Base-by-base conservation (phyloP, 2,329 filamentous ascomycete species). In the Fusarium globosum region DNA sequence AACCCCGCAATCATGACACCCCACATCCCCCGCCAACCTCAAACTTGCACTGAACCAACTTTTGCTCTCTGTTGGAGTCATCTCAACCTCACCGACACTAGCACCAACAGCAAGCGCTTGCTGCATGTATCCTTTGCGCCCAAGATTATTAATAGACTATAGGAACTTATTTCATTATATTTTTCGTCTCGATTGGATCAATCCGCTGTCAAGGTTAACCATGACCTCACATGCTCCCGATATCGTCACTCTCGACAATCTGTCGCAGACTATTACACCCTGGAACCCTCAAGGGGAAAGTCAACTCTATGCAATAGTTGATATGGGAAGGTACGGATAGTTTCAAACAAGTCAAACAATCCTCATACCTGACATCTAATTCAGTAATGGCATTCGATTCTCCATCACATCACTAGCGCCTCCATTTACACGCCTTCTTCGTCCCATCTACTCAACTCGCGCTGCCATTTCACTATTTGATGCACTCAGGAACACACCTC, bases 341-440 rank as follows among this genome's bases (percentile, higher is more conserved):
- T 48, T 68, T 58, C 23, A 6, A 33, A 21, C 10, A 43, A 52
- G 35, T 18, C 20, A 49, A 21, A 49, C 15, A 49, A 45, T 15
- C 49, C 14, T 53, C 39, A 36, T 36, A 46, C 51, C 62, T 70
- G 11, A 69, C 51, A 52, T 52, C 21, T 39, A 38, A 30, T 43
- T 41, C 23, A 94, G 94, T 85, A 98, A 97, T 85, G 95, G 95
- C 77, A 96, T 97, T 77, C 94, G 95, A 62, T 97, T 97, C 86
- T 96, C 94, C 49, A 94, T 97, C 78, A 94, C 94, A 14, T 91
- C 94, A 74, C 87, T 97, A n/a, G 88, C 91, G 8, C 91, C 92
- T 28, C 89, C 90, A 8, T 89, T 86, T 43, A 87, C 93, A 30
- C 92, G 95, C 30, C 89, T 95, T 30, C 87, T 97, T 46, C 91